Base-by-base conservation (phyloP, 345 rosid species). In the Populus simonii region DNA sequence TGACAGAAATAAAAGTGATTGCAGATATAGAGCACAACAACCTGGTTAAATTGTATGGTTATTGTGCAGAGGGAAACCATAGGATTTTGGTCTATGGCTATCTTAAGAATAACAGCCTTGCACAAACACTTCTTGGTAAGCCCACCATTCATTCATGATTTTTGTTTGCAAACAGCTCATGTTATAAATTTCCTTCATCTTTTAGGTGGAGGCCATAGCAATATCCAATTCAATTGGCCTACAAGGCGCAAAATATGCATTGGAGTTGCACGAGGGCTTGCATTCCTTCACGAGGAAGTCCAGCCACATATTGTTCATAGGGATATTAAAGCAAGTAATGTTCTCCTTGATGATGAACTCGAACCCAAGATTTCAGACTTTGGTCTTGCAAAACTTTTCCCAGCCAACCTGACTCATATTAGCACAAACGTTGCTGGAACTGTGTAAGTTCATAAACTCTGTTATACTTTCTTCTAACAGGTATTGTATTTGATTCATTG, bases 381-480 rank as follows among this genome's bases (percentile, higher is more conserved):
- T 69, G 96, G 96, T 71, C 91, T 92, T 38, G 93, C 96, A 10
- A 92, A 92, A 84, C 88, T 92, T 72, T 86, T 92, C 78, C 93
- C 93, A 8, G 45, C 83, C 59, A 80, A 90, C 74, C 16, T 74
- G 76, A 92, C 96, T 73, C 96, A 92, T 51, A 75, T 92, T 41
- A 90, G 93, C 38, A 92, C 96, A 33, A 88, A 90, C 23, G 93
- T 92, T 66, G 93, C 96, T 5, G 96, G 96, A 72, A 92, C 93
- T 15, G 81, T 73, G 93, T 92, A 72, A 88, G 93, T 85, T 67
- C 49, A 16, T 74, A 23, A 73, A 66, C 72, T 75, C 61, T 51
- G 5, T 35, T 43, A 11, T 47, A 49, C 27, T 65, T 38, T 75
- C 49, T 70, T 73, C 16, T 23, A 29, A 53, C 66, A 12, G 38